Evolutionary conservation across 176 grass and related monocot species (phyloP).

Genomic region (Oryza meridionalis): DNA sequence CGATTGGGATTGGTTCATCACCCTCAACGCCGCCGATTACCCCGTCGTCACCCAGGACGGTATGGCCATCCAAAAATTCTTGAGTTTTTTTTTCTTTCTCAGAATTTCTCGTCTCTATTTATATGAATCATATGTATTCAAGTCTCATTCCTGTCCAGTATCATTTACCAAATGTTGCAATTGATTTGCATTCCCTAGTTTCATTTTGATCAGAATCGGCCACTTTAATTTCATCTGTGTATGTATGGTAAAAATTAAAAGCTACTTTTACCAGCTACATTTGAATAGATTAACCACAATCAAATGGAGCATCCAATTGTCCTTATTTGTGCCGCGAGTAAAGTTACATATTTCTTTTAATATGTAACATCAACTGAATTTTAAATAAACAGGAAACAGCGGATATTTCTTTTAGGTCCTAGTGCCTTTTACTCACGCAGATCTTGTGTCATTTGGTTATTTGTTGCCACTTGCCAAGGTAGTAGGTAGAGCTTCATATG

Average conservation of each 20-base stretch:
- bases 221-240: neutral
- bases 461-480: slow-evolving; percentile 9
- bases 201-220: neutral
- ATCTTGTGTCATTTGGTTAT: neutral
- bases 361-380: neutral
- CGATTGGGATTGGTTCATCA: slow-evolving; percentile 89
- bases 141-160: neutral
- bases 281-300: slow-evolving; percentile 1
- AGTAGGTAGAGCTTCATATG: slow-evolving; percentile 10
- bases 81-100: neutral
- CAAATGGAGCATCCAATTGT: neutral
- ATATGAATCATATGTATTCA: neutral
- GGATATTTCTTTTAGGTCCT: neutral
- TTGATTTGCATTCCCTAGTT: neutral
- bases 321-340: neutral
- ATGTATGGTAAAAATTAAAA: slow-evolving; percentile 19
- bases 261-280: slow-evolving; percentile 13
- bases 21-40: slow-evolving; percentile 75
- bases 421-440: neutral
- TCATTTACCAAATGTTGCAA: neutral
- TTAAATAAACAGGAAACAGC: neutral
- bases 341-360: too few relatives aligned
- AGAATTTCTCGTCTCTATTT: neutral
- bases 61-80: slow-evolving; percentile 37
- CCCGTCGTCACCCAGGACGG: slow-evolving; percentile 86